Base-by-base conservation (phyloP, 2,329 filamentous ascomycete genomes). In the Curvularia lunata region DNA sequence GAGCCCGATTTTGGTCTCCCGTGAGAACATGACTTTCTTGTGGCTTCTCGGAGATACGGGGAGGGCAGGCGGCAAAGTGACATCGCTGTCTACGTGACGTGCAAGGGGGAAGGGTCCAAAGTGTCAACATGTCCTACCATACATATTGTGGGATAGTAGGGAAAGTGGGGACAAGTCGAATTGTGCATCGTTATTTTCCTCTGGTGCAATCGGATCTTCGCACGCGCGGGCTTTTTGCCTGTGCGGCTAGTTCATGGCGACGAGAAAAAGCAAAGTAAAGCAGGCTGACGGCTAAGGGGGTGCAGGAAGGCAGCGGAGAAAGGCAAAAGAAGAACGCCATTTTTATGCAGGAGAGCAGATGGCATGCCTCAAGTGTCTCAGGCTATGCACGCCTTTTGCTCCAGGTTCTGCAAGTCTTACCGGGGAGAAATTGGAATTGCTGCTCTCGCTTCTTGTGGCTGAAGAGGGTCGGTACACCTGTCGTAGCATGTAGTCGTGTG, bases 311-410 rank as follows among this genome's bases (percentile, higher is more conserved):
- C n/a, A 19, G 19, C 12, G 37, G 23, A 40, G 38, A 43, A 37
- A 41, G 45, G 34, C 30, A 37, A 16, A 54, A 46, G 27, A 27
- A 37, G 34, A 37, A 37, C 6, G 34, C 3, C 7, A 8, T 37
- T 37, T 18, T n/a, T 18, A 54, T 54, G 55, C 55, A 45, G 50
- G 55, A 54, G 48, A 57, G 50, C 55, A 38, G 45, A 49, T 30
- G 55, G 55, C 45, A 30, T 45, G 45, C 48, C 45, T 16, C 45
- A 50, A 37, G 45, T 27, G 50, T 58, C 45, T 58, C 45, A 58
- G 13, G 38, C 41, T 18, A 41, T 42, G 48, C 25, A 41, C 18
- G 48, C 25, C 28, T 34, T 34, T n/a, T 56, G 48, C 34, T 52
- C 34, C 48, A 52, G 54, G 47, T 27, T 40, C 21, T 16, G 21